These are phyloP conservation scores for Hylodesmum podocarpum DNA, from an alignment of 306 rosid species.

Conservation along the genomic window DNA sequence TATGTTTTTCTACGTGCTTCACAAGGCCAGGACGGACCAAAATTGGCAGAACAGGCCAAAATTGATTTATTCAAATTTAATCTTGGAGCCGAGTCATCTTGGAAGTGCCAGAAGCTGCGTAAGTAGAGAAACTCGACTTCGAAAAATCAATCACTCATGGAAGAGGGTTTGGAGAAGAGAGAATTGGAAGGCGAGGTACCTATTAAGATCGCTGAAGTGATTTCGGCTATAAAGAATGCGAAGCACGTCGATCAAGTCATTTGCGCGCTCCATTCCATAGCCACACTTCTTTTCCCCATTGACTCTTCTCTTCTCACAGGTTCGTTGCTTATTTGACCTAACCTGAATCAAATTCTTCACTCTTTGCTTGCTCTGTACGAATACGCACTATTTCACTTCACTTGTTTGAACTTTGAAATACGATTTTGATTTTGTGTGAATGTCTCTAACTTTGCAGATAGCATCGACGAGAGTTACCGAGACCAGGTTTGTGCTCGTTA, in stretches of 20 bases:
- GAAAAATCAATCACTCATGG: constrained; percentile 36
- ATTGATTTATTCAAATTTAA: no score
- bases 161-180: constrained; percentile 40
- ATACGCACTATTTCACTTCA: neutral
- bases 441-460: constrained; percentile 49
- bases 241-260: constrained; percentile 80
- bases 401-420: neutral
- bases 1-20: no score
- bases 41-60: no score
- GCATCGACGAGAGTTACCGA: constrained; percentile 55
- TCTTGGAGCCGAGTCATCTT: neutral
- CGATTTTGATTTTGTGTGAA: neutral
- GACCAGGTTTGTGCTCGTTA: constrained; percentile 59
- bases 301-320: constrained; percentile 70
- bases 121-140: neutral
- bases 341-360: neutral
- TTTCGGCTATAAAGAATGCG: constrained; percentile 53
- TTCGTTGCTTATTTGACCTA: constrained; percentile 6
- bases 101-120: neutral
- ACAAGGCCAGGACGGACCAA: no score
- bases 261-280: constrained; percentile 70
- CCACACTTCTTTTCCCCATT: constrained; percentile 64
- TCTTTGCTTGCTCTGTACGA: neutral
- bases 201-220: constrained; percentile 61
- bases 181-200: constrained; percentile 49